Evolutionary conservation across 306 rosid genomes (phyloP).

Genomic region (Medicago arabica): DNA sequence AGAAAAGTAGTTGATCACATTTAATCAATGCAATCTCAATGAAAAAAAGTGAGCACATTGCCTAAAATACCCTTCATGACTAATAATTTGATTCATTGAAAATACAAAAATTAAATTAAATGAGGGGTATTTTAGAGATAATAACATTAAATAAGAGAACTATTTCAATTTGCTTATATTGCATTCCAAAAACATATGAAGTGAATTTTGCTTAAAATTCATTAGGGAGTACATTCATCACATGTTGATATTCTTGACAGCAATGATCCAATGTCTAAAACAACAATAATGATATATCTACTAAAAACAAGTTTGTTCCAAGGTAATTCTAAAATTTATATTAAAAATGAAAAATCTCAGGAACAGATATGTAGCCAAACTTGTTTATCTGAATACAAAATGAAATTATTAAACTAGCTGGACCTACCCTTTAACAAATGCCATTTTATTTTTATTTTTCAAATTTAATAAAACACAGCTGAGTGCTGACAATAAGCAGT

Average conservation of each 20-base stretch:
- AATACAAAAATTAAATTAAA: too few species aligned
- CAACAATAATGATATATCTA: slow-evolving; percentile 13
- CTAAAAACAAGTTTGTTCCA: background rate
- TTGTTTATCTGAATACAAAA: background rate
- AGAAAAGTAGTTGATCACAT: background rate
- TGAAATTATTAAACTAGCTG: background rate
- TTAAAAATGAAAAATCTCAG: background rate
- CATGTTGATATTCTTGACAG: slow-evolving; percentile 1
- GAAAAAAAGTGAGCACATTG: too few species aligned
- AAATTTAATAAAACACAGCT: slow-evolving; percentile 14
- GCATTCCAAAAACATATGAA: too few species aligned
- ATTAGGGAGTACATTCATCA: background rate
- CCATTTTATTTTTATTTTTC: background rate
- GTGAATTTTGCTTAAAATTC: too few species aligned
- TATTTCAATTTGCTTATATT: too few species aligned
- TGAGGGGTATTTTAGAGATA: too few species aligned
- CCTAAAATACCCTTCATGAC: too few species aligned
- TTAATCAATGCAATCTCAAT: too few species aligned
- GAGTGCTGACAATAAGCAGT: background rate
- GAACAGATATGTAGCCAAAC: slow-evolving; percentile 15
- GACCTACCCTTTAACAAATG: background rate
- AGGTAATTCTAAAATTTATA: slow-evolving; percentile 10
- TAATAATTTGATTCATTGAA: too few species aligned
- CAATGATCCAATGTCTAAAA: slow-evolving; percentile 10
- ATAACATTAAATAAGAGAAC: too few species aligned